Evolutionary conservation across 2,329 filamentous ascomycete species (phyloP).

Genomic region (Aspergillus transmontanensis): DNA sequence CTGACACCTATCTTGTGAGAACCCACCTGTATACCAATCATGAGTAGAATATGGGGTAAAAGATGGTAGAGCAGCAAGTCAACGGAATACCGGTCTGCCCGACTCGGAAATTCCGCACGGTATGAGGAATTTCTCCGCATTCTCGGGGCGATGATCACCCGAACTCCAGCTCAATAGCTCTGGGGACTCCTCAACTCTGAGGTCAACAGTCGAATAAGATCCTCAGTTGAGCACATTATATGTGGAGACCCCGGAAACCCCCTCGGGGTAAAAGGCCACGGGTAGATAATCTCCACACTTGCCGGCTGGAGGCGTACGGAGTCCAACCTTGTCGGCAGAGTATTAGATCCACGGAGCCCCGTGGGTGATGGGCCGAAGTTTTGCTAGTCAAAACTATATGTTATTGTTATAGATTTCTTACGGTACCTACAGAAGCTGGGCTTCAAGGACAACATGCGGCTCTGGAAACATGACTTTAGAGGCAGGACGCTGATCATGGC

Average conservation of each 20-base stretch:
- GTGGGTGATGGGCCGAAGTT: neutral
- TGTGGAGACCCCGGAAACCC: neutral
- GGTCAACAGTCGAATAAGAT: neutral
- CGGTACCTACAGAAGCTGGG: neutral
- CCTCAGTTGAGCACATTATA: neutral
- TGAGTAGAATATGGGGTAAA: neutral
- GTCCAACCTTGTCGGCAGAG: neutral
- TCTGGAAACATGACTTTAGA: conserved; percentile 26
- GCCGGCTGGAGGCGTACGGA: neutral
- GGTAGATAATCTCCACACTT: neutral
- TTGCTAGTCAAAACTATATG: neutral
- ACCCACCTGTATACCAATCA: neutral
- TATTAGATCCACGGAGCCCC: neutral
- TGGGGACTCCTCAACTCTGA: neutral
- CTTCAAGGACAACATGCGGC: conserved; percentile 15
- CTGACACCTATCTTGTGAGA: neutral
- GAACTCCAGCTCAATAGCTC: neutral
- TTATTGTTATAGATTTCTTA: neutral
- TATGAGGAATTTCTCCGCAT: conserved; percentile 12
- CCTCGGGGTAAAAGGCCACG: neutral
- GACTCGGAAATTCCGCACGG: neutral
- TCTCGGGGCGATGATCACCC: conserved; percentile 19
- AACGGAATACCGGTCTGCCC: neutral
- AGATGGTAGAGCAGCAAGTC: neutral
- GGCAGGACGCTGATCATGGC: conserved; percentile 23